Base-by-base conservation (phyloP, 257 asterid species). In the Gentiana dahurica region DNA sequence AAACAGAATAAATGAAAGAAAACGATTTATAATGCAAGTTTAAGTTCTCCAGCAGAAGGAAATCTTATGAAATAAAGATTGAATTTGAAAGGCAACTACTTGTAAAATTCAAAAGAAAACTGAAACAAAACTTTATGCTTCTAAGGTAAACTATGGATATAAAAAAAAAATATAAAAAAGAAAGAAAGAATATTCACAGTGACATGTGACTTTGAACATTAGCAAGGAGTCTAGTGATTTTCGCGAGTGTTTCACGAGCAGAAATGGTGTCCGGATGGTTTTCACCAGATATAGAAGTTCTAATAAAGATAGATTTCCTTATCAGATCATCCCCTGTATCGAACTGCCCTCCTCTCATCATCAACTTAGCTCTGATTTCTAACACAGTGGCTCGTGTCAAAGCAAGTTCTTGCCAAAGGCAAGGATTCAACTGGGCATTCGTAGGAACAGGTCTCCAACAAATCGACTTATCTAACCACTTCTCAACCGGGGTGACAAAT, bases 361-460 rank as follows among this genome's bases (percentile, higher is more conserved):
- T 92, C 41, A 92, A 64, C 79, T 88, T 88, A 0, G 97, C 94
- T 70, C 99, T 58, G 46, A 92, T 79, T 54, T 92, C 99, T 0
- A 88, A 79, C 70, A 92, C 95, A 0, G 77, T 77, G 4, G 99
- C 99, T 63, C 99, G 59, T 3, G 95, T 79, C 58, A 92, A 58
- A 0, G 99, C 97, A 39, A 92, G 95, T 36, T 88, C 95, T 58
- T 86, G 95, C 99, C 99, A 92, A 5, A 92, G 79, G 61, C 82
- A 78, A 44, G 99, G 99, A 50, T 92, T 88, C 70, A 92, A 13
- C 74, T 92, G 97, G 0, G 99, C 97, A 1, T 67, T 84, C 34
- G 95, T 88, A 63, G 79, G 89, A 37, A 82, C 75, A 2, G 95
- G 89, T 50, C 71, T 86, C 95, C 99, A 88, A 63, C 99, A 88